Percentiles rank a stretch among this genome's conserved stretches.
Conservation (phyloP, 352 stramenopile genomes). For the Pythium insidiosum region DNA sequence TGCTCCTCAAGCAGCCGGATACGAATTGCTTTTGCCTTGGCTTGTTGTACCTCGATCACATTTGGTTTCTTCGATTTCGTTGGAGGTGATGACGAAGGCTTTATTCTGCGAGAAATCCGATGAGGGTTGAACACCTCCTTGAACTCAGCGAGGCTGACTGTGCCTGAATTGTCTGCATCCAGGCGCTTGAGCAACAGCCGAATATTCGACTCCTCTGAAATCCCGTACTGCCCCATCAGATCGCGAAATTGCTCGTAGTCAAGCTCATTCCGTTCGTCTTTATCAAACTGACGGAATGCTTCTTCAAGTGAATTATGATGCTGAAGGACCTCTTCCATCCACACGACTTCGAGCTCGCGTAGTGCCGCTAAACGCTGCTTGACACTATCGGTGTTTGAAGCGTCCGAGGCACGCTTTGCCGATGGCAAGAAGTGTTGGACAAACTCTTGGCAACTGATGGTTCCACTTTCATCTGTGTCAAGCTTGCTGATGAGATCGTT, state of each 20-base stretch:
- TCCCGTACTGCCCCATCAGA: constrained; percentile 39
- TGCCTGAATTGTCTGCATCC: constrained; percentile 37
- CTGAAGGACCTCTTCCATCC: constrained; percentile 32
- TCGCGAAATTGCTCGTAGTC: constrained; percentile 53
- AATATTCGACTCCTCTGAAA: constrained; percentile 40
- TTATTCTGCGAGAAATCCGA: no score
- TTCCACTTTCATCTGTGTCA: constrained; percentile 26
- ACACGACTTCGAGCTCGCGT: constrained; percentile 41
- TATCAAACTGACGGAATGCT: constrained; percentile 37
- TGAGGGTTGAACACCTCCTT: constrained; percentile 40
- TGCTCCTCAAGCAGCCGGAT: constrained; percentile 28
- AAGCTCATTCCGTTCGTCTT: constrained; percentile 22
- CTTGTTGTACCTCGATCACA: constrained; percentile 5
- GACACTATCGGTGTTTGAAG: no score
- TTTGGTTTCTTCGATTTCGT: background rate
- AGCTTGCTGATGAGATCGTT: constrained; percentile 27
- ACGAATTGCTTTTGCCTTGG: constrained; percentile 18
- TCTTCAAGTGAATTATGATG: constrained; percentile 31
- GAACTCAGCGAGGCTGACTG: constrained; percentile 47
- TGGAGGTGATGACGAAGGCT: no score
- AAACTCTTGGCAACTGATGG: constrained; percentile 40
- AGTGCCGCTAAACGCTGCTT: no score
- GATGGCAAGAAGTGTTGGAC: constrained; percentile 24
- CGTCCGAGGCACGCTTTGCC: no score
- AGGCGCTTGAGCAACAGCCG: constrained; percentile 33